A percentile compares a stretch with the other conserved stretches of the same genome.
Conservation (phyloP, 768 basidiomycete genomes). For the Pluteus cervinus region DNA sequence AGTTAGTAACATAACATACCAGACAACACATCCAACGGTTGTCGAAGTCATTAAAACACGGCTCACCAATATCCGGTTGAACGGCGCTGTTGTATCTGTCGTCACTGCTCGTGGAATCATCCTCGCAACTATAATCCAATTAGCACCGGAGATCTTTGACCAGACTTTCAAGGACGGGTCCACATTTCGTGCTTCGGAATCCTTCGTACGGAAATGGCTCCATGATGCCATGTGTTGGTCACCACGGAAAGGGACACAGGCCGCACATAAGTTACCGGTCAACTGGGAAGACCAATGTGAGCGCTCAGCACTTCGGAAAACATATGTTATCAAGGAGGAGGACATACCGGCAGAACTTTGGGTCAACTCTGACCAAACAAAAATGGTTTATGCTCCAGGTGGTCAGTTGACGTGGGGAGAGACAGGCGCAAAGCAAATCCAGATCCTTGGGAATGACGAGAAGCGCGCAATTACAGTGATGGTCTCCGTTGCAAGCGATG, state of each 20-base stretch:
- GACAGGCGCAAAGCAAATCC: slow-evolving; percentile 25
- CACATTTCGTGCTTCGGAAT: slow-evolving; percentile 10
- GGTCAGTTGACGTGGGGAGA: slow-evolving; percentile 18
- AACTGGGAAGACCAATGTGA: slow-evolving; percentile 23
- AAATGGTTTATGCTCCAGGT: slow-evolving; percentile 23
- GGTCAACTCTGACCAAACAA: slow-evolving; percentile 31
- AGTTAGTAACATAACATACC: neutral
- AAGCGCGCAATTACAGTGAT: slow-evolving; percentile 32
- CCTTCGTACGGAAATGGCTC: slow-evolving; percentile 18
- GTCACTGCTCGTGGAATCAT: slow-evolving; percentile 9
- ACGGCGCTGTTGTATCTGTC: slow-evolving; percentile 3
- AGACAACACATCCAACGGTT: slow-evolving; percentile 9
- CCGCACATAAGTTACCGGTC: slow-evolving; percentile 27
- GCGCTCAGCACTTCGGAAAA: slow-evolving; percentile 17
- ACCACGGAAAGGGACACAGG: slow-evolving; percentile 19
- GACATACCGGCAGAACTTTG: slow-evolving; percentile 20
- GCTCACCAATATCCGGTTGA: slow-evolving; percentile 1
- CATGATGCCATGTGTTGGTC: slow-evolving; percentile 17
- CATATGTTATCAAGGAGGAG: slow-evolving; percentile 22
- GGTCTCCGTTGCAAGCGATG: slow-evolving; percentile 19
- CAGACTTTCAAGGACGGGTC: slow-evolving; percentile 9
- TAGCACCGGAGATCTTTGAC: slow-evolving; percentile 6
- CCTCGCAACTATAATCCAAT: slow-evolving; percentile 7
- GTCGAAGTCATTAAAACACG: slow-evolving; percentile 5
- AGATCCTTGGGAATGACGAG: slow-evolving; percentile 26